Evolutionary conservation across 306 rosid genomes (phyloP).

Genomic region (Acmispon strigosus): DNA sequence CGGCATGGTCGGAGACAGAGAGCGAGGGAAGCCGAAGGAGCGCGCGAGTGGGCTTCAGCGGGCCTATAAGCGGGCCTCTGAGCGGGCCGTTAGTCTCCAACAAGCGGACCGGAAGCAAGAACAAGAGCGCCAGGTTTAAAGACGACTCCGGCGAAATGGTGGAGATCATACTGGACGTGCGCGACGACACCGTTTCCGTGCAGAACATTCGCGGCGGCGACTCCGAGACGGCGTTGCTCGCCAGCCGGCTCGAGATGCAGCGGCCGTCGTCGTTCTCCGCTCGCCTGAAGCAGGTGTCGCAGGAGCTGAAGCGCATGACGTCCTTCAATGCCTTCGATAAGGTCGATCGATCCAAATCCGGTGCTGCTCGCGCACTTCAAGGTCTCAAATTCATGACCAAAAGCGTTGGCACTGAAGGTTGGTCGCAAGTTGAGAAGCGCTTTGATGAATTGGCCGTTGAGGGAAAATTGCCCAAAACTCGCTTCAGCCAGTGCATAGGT

Average conservation of each 20-base stretch:
- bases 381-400: constrained; percentile 74
- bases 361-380: constrained; percentile 60
- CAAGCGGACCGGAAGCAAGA: constrained; percentile 41
- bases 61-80: constrained; percentile 53
- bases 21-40: constrained; percentile 38
- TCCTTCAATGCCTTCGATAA: constrained; percentile 43
- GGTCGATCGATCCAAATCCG: constrained; percentile 53
- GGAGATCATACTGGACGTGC: constrained; percentile 70
- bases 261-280: constrained; percentile 41
- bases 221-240: constrained; percentile 47
- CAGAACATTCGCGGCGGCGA: constrained; percentile 72
- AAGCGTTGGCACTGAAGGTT: constrained; percentile 51
- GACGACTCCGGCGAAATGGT: constrained; percentile 50
- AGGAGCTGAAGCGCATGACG: constrained; percentile 69
- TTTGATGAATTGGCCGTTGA: constrained; percentile 50
- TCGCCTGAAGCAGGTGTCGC: constrained; percentile 54
- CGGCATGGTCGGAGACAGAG: constrained; percentile 59
- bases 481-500: constrained; percentile 74
- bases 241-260: constrained; percentile 42
- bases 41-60: constrained; percentile 44
- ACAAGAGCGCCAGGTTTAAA: constrained; percentile 44
- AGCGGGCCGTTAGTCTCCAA: constrained; percentile 42
- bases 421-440: constrained; percentile 54
- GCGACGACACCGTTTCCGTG: constrained; percentile 57
- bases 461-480: constrained; percentile 43